Percentiles rank a stretch among this genome's conserved stretches.
Evolutionary conservation across 208 protist genomes (phyloP).

Genomic region (Crithidia fasciculata): DNA sequence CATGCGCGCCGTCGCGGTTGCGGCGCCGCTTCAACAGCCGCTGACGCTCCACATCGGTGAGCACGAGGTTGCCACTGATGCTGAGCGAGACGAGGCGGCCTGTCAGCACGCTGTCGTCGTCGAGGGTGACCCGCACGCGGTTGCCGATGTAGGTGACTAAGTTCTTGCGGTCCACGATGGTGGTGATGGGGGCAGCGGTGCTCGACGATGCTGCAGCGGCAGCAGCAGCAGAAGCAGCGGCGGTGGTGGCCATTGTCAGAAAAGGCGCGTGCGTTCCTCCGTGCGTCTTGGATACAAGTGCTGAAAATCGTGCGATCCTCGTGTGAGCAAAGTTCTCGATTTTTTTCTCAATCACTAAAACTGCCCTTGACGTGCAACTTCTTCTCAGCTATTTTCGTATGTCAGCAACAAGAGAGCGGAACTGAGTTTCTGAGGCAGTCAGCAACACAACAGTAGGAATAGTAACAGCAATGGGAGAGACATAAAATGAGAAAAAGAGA

Average conservation of each 20-base stretch:
- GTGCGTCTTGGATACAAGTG: too few relatives aligned
- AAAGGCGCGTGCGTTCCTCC: not conserved
- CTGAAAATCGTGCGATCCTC: too few relatives aligned
- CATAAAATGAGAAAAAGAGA: too few relatives aligned
- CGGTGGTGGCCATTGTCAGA: not conserved
- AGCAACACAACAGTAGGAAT: too few relatives aligned
- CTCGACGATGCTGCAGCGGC: slow-evolving; percentile 13
- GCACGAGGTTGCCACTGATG: slow-evolving; percentile 68
- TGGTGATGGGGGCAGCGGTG: not conserved
- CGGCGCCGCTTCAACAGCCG: slow-evolving; percentile 47
- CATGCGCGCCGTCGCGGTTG: slow-evolving; percentile 24
- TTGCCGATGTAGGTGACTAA: slow-evolving; percentile 66
- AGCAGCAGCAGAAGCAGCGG: slow-evolving; percentile 1
- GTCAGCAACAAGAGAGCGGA: too few relatives aligned
- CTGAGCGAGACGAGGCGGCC: slow-evolving; percentile 81
- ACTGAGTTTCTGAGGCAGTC: too few relatives aligned
- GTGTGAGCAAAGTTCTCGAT: too few relatives aligned
- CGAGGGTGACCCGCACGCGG: slow-evolving; percentile 68
- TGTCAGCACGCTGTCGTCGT: slow-evolving; percentile 69
- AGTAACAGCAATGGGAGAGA: too few relatives aligned
- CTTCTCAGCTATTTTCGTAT: too few relatives aligned
- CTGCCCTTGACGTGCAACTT: too few relatives aligned
- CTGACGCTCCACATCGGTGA: slow-evolving; percentile 79
- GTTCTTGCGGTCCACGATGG: slow-evolving; percentile 44
- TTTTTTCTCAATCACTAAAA: too few relatives aligned